Conservation (phyloP, 306 rosid genomes). For the Rosa chinensis region DNA sequence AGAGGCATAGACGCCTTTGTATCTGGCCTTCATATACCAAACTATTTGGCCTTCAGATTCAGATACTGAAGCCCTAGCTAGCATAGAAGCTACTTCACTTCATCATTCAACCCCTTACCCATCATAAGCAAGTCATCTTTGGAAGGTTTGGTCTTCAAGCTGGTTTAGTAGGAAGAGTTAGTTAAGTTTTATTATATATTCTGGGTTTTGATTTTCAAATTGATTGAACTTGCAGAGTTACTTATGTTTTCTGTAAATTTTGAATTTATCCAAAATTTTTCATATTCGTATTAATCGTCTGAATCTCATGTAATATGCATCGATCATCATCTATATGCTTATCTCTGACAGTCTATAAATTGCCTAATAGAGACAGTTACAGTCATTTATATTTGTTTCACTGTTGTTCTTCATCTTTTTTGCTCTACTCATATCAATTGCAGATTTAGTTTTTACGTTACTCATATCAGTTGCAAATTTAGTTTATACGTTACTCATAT, state of each 20-base stretch:
- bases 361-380: too few species aligned
- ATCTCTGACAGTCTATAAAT: too few species aligned
- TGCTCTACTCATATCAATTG: too few species aligned
- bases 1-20: background rate
- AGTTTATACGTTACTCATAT: too few species aligned
- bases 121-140: background rate
- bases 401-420: too few species aligned
- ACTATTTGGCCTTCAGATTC: background rate
- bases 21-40: background rate
- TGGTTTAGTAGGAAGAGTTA: background rate
- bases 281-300: background rate
- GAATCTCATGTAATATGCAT: too few species aligned
- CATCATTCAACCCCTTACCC: background rate
- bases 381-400: too few species aligned
- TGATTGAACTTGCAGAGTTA: background rate
- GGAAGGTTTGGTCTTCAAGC: background rate
- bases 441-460: too few species aligned
- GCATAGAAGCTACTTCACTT: background rate
- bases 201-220: background rate
- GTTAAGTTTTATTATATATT: background rate
- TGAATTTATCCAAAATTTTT: background rate
- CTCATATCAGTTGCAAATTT: too few species aligned
- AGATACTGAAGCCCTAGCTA: background rate
- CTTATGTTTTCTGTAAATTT: too few species aligned
- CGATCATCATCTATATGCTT: too few species aligned